These are phyloP conservation scores for Pseudoturritis turrita DNA, from an alignment of 345 rosid genomes.

Conservation along the genomic window DNA sequence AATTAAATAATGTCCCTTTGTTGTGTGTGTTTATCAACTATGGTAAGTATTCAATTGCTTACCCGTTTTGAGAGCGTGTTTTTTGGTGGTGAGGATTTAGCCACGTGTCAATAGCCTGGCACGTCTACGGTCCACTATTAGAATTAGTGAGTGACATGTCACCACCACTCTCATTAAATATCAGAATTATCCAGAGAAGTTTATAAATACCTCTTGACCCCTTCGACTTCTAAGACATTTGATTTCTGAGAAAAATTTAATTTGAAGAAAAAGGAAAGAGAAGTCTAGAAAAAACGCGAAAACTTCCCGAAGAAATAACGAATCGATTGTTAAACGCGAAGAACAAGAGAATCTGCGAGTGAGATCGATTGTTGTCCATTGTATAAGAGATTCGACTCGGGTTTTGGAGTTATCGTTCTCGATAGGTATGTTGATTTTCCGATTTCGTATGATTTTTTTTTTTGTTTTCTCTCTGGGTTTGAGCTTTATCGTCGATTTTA, in stretches of 20 bases:
- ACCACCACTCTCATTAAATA: background rate
- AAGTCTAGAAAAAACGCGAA: background rate
- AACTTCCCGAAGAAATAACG: background rate
- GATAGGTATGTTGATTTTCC: background rate
- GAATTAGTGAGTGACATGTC: background rate
- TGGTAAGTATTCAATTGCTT: slow-evolving; percentile 20
- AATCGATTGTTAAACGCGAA: background rate
- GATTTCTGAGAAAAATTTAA: background rate
- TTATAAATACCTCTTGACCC: slow-evolving; percentile 20
- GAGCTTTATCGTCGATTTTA: background rate
- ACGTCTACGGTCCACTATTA: background rate
- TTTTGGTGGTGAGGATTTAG: background rate
- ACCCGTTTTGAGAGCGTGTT: slow-evolving; percentile 12
- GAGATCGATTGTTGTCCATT: background rate
- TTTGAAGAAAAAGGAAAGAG: background rate
- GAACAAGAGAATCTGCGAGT: background rate
- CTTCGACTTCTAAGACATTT: background rate
- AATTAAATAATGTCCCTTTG: background rate
- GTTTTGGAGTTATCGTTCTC: background rate
- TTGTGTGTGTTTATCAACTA: slow-evolving; percentile 1
- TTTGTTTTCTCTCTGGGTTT: slow-evolving; percentile 1
- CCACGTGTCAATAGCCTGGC: slow-evolving; percentile 14
- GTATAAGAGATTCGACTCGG: background rate
- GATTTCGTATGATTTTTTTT: background rate
- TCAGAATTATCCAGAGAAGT: slow-evolving; percentile 18